A percentile compares a stretch with the other conserved stretches of the same genome.
Conservation (phyloP, 768 basidiomycete species). For the Boletus vinaceobasis region DNA sequence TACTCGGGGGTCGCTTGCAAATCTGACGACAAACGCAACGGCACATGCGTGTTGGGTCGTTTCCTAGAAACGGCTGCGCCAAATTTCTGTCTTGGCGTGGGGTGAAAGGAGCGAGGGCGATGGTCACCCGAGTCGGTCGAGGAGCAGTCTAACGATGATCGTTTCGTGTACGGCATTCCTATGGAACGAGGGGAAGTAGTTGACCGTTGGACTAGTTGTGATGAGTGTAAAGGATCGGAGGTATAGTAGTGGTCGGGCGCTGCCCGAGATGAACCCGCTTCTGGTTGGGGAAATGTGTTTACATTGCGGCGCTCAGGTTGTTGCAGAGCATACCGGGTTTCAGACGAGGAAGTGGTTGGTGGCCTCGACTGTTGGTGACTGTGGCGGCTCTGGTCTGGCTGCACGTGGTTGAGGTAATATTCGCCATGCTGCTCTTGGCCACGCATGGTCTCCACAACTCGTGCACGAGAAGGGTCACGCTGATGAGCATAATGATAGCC, state of each 20-base stretch:
- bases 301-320: slow-evolving; percentile 12
- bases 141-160: slow-evolving; percentile 2
- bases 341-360: slow-evolving; percentile 15
- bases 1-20: slow-evolving; percentile 45
- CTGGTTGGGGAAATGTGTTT: slow-evolving; percentile 17
- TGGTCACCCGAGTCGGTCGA: slow-evolving; percentile 13
- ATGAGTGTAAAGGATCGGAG: slow-evolving; percentile 4
- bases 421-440: slow-evolving; percentile 25
- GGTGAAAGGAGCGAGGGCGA: slow-evolving; percentile 4
- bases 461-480: slow-evolving; percentile 26
- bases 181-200: slow-evolving; percentile 12
- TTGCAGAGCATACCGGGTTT: slow-evolving; percentile 20
- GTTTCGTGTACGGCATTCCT: slow-evolving; percentile 23
- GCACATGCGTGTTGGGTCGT: slow-evolving; percentile 26
- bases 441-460: slow-evolving; percentile 22
- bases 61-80: slow-evolving; percentile 16
- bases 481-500: slow-evolving; percentile 30
- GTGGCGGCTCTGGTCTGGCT: slow-evolving; percentile 12
- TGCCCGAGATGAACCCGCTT: slow-evolving; percentile 17
- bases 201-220: slow-evolving; percentile 23
- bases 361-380: slow-evolving; percentile 17
- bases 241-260: slow-evolving; percentile 18
- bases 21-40: slow-evolving; percentile 43
- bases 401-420: slow-evolving; percentile 27
- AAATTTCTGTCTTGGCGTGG: slow-evolving; percentile 21